Evolutionary conservation across 768 basidiomycete genomes (phyloP), one percentile per base, ranked within the genome.

Genomic region (Sutorius australiensis): DNA sequence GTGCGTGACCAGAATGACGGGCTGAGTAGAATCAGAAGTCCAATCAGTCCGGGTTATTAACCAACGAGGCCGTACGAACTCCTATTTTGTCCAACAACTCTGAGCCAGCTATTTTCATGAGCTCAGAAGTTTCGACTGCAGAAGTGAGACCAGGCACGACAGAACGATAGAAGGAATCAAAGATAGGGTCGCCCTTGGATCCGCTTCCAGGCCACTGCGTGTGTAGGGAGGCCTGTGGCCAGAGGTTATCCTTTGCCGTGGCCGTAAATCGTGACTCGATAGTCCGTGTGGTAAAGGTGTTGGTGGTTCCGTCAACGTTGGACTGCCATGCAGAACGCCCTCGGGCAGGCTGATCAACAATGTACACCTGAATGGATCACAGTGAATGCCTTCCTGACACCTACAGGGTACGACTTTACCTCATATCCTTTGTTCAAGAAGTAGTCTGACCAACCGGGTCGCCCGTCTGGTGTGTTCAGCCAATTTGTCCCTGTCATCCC

Each of bases 361-460:
- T 63, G 55, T 77, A 78, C 2, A 79, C 53, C 77, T 64, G 30
- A 36, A 45, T n/a, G 24, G 31, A 55, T 21, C 16, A 24, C 34
- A 30, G 16, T 56, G 45, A 55, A 21, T 27, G 19, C 8, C n/a
- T 36, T 37, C n/a, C 34, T 9, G 12, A n/a, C 19, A 28, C 36
- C 8, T 17, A 28, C 16, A 10, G 17, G 32, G 14, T 11, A 3
- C 8, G 10, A 34, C 24, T 33, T 49, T 59, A 80, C 80, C 67
- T 80, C 79, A 53, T 78, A 80, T 34, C 79, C 80, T 57, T 75
- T 55, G 46, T 70, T 63, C 51, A 81, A 58, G 50, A 81, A 79
- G 61, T 77, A 79, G 64, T 81, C 79, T n/a, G 76, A 76, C 80
- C 80, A 81, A n/a, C 80, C 80, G 10, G 70, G 61, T 55, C 78